Conservation (phyloP, 257 asterid genomes). For the Solanum tarapatanum region DNA sequence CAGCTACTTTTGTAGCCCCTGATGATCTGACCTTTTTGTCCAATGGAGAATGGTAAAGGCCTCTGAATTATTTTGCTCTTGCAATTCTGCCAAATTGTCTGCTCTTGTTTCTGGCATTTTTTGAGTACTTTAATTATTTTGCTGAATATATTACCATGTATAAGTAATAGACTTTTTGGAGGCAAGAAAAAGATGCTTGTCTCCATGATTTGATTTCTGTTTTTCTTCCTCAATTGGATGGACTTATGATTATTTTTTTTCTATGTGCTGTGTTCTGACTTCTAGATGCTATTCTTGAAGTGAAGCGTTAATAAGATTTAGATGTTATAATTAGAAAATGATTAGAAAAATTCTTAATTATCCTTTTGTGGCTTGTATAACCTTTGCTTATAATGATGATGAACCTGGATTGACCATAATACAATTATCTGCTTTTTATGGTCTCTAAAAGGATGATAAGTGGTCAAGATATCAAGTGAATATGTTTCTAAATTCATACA, state of each 20-base stretch:
- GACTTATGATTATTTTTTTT: background rate
- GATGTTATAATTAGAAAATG: background rate
- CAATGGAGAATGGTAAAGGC: conserved; percentile 91
- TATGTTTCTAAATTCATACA: background rate
- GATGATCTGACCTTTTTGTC: conserved; percentile 65
- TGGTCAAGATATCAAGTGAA: background rate
- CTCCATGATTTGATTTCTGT: background rate
- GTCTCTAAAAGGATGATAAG: background rate
- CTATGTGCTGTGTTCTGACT: background rate
- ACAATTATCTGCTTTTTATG: background rate
- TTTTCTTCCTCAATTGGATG: background rate
- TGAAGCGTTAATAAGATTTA: background rate
- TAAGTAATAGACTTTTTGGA: background rate
- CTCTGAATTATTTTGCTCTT: background rate
- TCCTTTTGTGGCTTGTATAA: background rate
- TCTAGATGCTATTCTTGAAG: background rate
- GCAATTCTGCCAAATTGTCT: background rate
- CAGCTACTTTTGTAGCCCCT: conserved; percentile 67
- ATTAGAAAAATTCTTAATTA: background rate
- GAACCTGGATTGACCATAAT: background rate
- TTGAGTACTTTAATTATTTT: background rate
- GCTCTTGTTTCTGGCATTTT: background rate
- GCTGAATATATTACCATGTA: background rate
- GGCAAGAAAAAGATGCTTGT: background rate
- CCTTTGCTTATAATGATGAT: background rate